Evolutionary conservation across 345 rosid genomes (phyloP).

Genomic region (Populus nigra): DNA sequence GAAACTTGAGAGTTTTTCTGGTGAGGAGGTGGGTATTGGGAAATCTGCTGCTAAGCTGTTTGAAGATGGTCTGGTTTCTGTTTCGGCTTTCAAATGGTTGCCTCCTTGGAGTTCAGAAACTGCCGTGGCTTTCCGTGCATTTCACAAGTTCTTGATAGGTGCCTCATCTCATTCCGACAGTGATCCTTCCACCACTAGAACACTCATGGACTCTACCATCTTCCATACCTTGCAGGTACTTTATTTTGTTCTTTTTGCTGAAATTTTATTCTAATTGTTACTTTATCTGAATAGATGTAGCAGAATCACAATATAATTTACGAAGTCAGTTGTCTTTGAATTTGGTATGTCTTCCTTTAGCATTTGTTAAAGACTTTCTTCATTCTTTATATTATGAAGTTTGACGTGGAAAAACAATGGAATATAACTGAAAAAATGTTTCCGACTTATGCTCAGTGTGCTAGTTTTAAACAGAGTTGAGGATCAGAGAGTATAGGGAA

Average conservation of each 20-base stretch:
- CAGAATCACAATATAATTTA: not conserved
- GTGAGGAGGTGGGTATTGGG: slow-evolving; percentile 32
- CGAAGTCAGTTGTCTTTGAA: not conserved
- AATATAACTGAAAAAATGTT: not conserved
- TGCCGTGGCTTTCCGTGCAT: slow-evolving; percentile 75
- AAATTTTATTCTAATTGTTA: not conserved
- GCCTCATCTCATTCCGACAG: slow-evolving; percentile 62
- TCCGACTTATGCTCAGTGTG: too few relatives aligned
- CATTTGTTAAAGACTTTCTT: not conserved
- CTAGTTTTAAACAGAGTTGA: not conserved
- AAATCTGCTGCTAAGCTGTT: slow-evolving; percentile 47
- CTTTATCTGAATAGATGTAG: not conserved
- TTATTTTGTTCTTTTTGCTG: not conserved
- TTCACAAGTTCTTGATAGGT: slow-evolving; percentile 79
- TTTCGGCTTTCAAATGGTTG: slow-evolving; percentile 88
- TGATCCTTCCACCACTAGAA: slow-evolving; percentile 54
- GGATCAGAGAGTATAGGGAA: not conserved
- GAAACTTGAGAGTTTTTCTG: slow-evolving; percentile 25
- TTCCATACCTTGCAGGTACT: slow-evolving; percentile 70
- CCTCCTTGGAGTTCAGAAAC: slow-evolving; percentile 97
- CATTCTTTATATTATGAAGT: not conserved
- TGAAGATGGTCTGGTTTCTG: slow-evolving; percentile 66
- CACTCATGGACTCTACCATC: slow-evolving; percentile 53
- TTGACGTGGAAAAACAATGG: not conserved
- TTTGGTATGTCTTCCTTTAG: not conserved